These are phyloP conservation scores for Perkinsus chesapeaki DNA, from an alignment of 169 alveolate genomes.

Conservation along the genomic window DNA sequence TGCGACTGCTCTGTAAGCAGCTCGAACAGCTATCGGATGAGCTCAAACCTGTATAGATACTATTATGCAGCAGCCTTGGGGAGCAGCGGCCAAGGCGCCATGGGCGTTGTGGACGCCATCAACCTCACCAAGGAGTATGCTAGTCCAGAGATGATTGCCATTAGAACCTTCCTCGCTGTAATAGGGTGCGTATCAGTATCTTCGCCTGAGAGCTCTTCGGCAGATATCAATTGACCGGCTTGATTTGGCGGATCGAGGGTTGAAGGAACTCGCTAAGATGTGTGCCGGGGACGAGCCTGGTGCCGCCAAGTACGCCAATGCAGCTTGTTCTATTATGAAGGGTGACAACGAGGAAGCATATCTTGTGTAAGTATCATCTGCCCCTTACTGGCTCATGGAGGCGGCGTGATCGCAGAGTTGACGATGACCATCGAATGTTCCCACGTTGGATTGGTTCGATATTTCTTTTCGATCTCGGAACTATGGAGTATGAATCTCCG, in stretches of 20 bases:
- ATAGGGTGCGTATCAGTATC: neutral
- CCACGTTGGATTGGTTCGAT: too few species aligned
- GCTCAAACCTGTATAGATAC: neutral
- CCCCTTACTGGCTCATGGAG: too few species aligned
- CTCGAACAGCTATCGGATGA: neutral
- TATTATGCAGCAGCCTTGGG: neutral
- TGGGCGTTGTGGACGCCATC: neutral
- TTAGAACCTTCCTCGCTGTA: neutral
- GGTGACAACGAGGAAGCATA: neutral
- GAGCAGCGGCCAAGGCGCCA: neutral
- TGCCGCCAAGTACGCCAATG: neutral
- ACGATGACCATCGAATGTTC: too few species aligned
- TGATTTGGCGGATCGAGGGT: neutral
- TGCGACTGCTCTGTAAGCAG: neutral
- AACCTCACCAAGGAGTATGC: neutral
- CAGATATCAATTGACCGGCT: neutral
- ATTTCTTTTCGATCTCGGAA: too few species aligned
- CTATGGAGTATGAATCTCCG: too few species aligned
- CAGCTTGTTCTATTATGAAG: neutral
- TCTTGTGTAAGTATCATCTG: neutral
- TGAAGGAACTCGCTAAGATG: neutral
- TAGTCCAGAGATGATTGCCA: neutral
- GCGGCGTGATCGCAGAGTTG: too few species aligned
- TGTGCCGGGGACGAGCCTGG: neutral
- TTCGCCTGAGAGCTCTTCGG: too few species aligned